phyloP scores from a whole-genome alignment of 257 asterid genomes.

The Solanum gracilifrons region DNA sequence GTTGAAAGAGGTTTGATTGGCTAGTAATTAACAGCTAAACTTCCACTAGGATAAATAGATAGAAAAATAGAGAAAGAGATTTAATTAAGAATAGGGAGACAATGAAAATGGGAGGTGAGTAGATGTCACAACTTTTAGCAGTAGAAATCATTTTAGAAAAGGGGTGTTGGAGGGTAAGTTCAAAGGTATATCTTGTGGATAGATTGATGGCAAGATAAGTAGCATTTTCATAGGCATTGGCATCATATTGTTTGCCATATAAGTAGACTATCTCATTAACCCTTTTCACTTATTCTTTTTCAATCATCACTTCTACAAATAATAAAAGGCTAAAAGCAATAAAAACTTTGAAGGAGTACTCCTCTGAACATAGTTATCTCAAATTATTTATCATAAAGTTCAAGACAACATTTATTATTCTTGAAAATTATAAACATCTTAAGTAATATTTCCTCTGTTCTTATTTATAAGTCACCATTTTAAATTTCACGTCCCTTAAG shows the following conservation, averaged over 20 bases:
- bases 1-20: background rate
- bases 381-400: background rate
- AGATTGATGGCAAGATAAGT: constrained; percentile 56
- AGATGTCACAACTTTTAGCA: constrained; percentile 54
- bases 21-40: background rate
- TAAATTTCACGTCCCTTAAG: background rate
- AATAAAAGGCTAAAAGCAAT: background rate
- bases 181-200: constrained; percentile 14
- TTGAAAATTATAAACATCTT: background rate
- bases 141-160: constrained; percentile 61
- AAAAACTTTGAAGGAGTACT: background rate
- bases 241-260: constrained; percentile 85
- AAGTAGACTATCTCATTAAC: constrained; percentile 34
- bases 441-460: background rate
- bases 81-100: constrained; percentile 1
- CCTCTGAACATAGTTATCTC: background rate
- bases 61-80: background rate
- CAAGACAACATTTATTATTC: background rate
- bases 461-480: too few relatives aligned
- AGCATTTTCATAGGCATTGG: constrained; percentile 43
- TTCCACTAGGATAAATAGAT: background rate
- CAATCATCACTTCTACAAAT: background rate
- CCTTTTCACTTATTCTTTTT: constrained; percentile 4
- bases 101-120: constrained; percentile 18
- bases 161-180: constrained; percentile 28